Base-by-base conservation (phyloP, 2,329 filamentous ascomycete genomes). In the Fusarium anguioides region DNA sequence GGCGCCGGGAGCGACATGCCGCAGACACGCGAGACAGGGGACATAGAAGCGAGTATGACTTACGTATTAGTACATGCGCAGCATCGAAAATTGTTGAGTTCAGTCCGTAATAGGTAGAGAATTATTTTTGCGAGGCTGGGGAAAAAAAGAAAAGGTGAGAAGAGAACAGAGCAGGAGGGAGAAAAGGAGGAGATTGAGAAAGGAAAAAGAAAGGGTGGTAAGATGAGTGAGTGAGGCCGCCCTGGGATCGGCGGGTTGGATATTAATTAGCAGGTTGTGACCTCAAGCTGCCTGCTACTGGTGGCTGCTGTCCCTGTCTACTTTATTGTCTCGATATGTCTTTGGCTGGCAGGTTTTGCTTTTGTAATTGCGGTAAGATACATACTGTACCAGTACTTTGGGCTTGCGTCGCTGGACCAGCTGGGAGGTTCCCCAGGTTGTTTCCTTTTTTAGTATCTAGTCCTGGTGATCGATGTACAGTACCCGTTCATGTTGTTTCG, bases 1-100 rank as follows among this genome's bases (percentile, higher is more conserved):
- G 61, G 57, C 48, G 53, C 48, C 65, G 65, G 65, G 61, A 66
- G 57, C 49, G 40, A 47, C 39, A 60, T 35, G 44, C 39, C 31
- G 60, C 45, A 65, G 55, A 59, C 65, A 68, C 60, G 65, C 65
- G 66, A 69, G 42, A 46, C 66, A 64, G 49, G 66, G 66, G 62
- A 56, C 29, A 55, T 27, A 46, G 36, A 63, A 57, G 53, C 42
- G 61, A 41, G 45, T 47, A 50, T 52, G 36, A 68, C 66, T 63
- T 68, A 68, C 65, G 44, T 61, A 50, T 62, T 69, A 56, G 65
- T 68, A 50, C 55, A 50, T 58, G 39, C 45, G 48, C 52, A 66
- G 60, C 42, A 48, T 55, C 29, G 44, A 66, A 66, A 61, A 62
- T 29, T 52, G 57, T 54, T 64, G 47, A 60, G 58, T 27, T 17